Conservation (phyloP, 176 grass and related monocot species). For the Tillandsia fasciculata region DNA sequence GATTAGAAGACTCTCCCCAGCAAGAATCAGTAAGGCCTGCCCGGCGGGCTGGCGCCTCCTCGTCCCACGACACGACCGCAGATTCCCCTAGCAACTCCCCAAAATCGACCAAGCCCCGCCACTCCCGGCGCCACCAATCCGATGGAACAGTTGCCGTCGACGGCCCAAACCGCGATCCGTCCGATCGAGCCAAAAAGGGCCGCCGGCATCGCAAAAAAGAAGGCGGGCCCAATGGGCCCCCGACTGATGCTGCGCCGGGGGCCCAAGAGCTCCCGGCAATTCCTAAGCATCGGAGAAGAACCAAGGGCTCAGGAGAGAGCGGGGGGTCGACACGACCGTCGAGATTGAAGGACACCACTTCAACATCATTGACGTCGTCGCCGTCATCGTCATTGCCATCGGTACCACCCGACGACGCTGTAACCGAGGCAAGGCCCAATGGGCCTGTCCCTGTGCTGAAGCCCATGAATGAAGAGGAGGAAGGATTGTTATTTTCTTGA, state of each 20-base stretch:
- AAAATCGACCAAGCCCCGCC: conserved; percentile 22
- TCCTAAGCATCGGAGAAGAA: conserved; percentile 75
- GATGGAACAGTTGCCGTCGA: conserved; percentile 36
- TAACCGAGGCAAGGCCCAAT: too few species aligned
- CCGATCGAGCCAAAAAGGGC: conserved; percentile 47
- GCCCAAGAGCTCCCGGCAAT: conserved; percentile 51
- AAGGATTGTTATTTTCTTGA: too few species aligned
- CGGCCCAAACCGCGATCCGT: conserved; percentile 27
- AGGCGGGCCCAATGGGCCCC: conserved; percentile 13
- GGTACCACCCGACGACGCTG: too few species aligned
- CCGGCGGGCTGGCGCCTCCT: conserved; percentile 6
- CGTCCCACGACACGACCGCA: neutral
- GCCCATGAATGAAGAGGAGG: too few species aligned
- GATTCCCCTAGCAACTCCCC: conserved; percentile 17
- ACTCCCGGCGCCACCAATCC: conserved; percentile 58
- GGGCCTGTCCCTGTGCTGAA: too few species aligned
- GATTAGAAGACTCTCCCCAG: conserved; percentile 38
- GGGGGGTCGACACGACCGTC: conserved; percentile 15
- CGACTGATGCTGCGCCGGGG: neutral
- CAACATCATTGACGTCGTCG: neutral
- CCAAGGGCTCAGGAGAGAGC: conserved; percentile 35
- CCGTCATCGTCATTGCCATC: neutral
- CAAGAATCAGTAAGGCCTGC: conserved; percentile 15
- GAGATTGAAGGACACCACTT: neutral
- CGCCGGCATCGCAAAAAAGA: conserved; percentile 46